These are phyloP conservation scores for Sugiyamaella grinbergsii DNA, from an alignment of 1,139 yeast genomes.

Conservation along the genomic window DNA sequence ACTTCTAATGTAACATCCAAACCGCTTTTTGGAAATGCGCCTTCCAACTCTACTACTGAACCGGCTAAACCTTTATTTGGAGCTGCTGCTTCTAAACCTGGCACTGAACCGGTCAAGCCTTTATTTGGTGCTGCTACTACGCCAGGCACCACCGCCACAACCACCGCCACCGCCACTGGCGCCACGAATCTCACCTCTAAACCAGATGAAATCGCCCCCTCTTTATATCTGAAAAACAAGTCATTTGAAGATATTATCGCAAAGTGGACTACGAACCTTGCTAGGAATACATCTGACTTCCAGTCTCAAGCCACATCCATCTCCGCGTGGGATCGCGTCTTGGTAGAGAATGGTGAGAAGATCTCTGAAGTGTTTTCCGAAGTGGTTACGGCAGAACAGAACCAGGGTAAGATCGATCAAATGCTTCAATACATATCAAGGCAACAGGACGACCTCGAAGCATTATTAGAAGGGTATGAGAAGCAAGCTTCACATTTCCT, in stretches of 20 bases:
- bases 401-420: slow-evolving; percentile 85
- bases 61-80: slow-evolving; percentile 35
- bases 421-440: slow-evolving; percentile 80
- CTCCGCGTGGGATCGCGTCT: slow-evolving; percentile 79
- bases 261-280: slow-evolving; percentile 88
- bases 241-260: slow-evolving; percentile 90
- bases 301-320: slow-evolving; percentile 75
- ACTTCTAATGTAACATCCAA: slow-evolving; percentile 28
- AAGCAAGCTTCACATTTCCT: slow-evolving; percentile 66
- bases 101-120: slow-evolving; percentile 14
- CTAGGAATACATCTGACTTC: slow-evolving; percentile 72
- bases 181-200: slow-evolving; percentile 25
- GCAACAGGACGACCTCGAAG: slow-evolving; percentile 90
- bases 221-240: slow-evolving; percentile 82
- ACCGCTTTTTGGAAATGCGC: slow-evolving; percentile 28
- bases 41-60: slow-evolving; percentile 18
- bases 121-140: slow-evolving; percentile 27
- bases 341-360: slow-evolving; percentile 84
- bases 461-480: slow-evolving; percentile 80
- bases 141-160: slow-evolving; percentile 25
- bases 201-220: slow-evolving; percentile 45
- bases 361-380: slow-evolving; percentile 77
- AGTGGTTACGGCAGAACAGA: slow-evolving; percentile 79
- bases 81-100: slow-evolving; percentile 22
- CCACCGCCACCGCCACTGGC: slow-evolving; percentile 31